These are phyloP conservation scores for Capsaspora owczarzaki DNA, from an alignment of 78 protist species.

Conservation along the genomic window DNA sequence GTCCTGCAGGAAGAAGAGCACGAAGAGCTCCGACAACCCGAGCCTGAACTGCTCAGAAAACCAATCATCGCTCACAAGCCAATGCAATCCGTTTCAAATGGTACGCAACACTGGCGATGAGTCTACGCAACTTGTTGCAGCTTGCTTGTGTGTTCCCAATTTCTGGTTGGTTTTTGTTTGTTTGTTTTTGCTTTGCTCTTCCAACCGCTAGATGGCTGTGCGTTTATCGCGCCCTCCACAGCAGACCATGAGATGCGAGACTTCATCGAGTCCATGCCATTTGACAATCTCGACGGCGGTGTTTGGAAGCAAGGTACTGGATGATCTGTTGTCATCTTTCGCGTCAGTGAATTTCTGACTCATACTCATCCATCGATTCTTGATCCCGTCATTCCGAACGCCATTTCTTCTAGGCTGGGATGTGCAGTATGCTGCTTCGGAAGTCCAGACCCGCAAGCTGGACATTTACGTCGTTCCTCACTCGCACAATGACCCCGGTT, in stretches of 20 bases:
- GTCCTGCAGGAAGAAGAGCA: too few species aligned
- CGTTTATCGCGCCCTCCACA: too few species aligned
- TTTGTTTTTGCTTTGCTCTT: too few species aligned
- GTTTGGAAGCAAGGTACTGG: not conserved
- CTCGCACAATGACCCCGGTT: conserved; percentile 8
- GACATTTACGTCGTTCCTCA: not conserved
- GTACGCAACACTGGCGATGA: too few species aligned
- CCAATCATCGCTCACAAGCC: too few species aligned
- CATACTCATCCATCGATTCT: not conserved
- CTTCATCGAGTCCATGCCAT: not conserved
- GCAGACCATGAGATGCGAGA: not conserved
- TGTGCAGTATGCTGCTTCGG: not conserved
- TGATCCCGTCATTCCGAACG: not conserved
- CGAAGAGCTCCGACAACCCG: too few species aligned
- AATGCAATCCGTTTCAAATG: too few species aligned
- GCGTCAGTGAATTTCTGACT: not conserved
- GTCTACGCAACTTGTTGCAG: too few species aligned
- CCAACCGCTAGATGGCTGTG: too few species aligned
- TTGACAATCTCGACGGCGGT: not conserved
- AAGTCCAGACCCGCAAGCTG: not conserved
- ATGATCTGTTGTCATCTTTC: not conserved
- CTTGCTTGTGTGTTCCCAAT: too few species aligned
- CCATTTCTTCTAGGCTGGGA: not conserved
- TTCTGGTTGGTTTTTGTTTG: too few species aligned
- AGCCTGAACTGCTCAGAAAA: too few species aligned